phyloP scores from a whole-genome alignment of 176 grass and related monocot genomes.

The Ensete glaucum region DNA sequence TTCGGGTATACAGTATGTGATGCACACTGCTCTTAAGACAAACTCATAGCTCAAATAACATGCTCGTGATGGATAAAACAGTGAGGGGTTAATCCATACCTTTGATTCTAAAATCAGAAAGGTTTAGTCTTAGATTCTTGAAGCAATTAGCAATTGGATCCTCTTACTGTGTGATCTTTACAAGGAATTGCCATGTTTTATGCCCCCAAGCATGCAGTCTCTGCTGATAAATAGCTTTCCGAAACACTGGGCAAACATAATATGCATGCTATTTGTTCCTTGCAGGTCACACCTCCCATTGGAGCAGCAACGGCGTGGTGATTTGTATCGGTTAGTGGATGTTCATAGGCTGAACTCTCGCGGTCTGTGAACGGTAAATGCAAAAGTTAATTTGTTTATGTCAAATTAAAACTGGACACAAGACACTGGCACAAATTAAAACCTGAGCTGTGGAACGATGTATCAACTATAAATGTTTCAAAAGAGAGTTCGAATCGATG shows the following conservation, averaged over 20 bases:
- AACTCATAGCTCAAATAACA: neutral
- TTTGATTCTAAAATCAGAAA: neutral
- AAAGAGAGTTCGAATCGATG: no score
- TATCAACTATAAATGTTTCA: no score
- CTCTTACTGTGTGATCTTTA: neutral
- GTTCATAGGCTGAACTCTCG: neutral
- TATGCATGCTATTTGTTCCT: no score
- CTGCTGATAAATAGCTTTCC: neutral
- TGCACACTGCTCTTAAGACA: no score
- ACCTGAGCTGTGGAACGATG: no score
- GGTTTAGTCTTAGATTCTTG: neutral
- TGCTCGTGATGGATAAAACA: neutral
- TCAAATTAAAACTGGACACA: no score
- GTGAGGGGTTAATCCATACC: neutral
- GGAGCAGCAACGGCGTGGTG: slow-evolving; percentile 34
- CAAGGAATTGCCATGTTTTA: neutral
- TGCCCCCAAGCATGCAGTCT: neutral
- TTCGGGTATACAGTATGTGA: no score
- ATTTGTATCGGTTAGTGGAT: slow-evolving; percentile 44
- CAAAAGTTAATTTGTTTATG: no score
- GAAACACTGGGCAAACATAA: neutral
- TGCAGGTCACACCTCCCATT: slow-evolving; percentile 49
- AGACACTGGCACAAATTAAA: no score
- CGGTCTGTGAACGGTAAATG: no score
- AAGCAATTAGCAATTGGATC: neutral